These are phyloP conservation scores for Russula abietina DNA, from an alignment of 768 basidiomycete genomes.

Conservation along the genomic window DNA sequence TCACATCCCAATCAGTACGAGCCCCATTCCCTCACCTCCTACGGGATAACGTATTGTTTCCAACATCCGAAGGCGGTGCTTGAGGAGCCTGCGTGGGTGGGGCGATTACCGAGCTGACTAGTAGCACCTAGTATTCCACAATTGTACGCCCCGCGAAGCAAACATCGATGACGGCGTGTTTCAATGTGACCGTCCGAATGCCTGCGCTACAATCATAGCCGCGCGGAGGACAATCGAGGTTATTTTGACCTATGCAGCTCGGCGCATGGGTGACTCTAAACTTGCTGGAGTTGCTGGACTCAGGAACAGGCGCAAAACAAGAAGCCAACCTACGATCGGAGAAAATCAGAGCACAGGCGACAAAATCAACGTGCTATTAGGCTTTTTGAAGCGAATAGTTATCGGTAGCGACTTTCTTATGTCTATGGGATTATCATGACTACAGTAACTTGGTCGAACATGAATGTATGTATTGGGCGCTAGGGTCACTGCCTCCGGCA, in stretches of 20 bases:
- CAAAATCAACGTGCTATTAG: constrained; percentile 52
- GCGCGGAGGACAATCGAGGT: constrained; percentile 60
- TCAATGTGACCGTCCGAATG: constrained; percentile 38
- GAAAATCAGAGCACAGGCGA: constrained; percentile 41
- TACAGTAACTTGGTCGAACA: neutral
- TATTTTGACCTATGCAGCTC: constrained; percentile 70
- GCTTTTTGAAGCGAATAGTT: constrained; percentile 62
- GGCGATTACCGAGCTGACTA: constrained; percentile 79
- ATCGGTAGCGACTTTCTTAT: constrained; percentile 21
- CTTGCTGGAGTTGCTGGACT: constrained; percentile 49
- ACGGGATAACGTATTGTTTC: too few species aligned
- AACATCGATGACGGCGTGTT: constrained; percentile 36
- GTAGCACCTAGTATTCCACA: constrained; percentile 53
- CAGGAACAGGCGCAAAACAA: constrained; percentile 31
- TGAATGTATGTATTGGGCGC: neutral
- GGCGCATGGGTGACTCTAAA: constrained; percentile 73
- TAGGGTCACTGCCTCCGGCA: too few species aligned
- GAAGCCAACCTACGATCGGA: constrained; percentile 47
- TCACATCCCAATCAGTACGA: constrained; percentile 83
- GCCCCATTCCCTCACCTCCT: constrained; percentile 45
- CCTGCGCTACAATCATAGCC: constrained; percentile 55
- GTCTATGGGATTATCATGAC: neutral
- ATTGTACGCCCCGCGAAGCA: constrained; percentile 53
- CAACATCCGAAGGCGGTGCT: constrained; percentile 83
- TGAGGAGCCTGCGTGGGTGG: constrained; percentile 76